Conservation (phyloP, 441 rosid genomes). For the Adansonia rubrostipa region DNA sequence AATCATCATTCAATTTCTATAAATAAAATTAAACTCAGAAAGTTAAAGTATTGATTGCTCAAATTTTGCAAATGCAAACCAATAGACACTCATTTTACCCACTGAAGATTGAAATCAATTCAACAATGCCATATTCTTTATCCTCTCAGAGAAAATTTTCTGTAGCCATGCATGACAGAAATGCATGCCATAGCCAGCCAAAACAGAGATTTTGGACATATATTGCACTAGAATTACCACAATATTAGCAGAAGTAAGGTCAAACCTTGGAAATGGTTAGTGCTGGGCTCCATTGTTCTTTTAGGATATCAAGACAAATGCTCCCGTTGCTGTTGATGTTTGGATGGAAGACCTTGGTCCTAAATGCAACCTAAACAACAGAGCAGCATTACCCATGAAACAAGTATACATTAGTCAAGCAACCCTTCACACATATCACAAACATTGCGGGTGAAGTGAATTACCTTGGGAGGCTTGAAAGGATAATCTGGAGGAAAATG, state of each 20-base stretch:
- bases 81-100: background rate
- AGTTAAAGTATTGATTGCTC: background rate
- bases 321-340: slow-evolving; percentile 49
- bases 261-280: slow-evolving; percentile 48
- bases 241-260: background rate
- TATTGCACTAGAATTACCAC: background rate
- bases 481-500: slow-evolving; percentile 50
- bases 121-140: background rate
- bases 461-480: slow-evolving; percentile 49
- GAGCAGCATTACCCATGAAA: background rate
- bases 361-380: slow-evolving; percentile 38
- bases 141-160: background rate
- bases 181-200: background rate
- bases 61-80: background rate
- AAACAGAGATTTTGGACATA: background rate
- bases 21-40: background rate
- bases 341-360: slow-evolving; percentile 49
- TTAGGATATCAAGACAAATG: slow-evolving; percentile 46
- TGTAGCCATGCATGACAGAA: background rate
- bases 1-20: background rate
- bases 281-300: slow-evolving; percentile 51
- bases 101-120: background rate
- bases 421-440: background rate
- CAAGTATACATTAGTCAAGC: background rate
- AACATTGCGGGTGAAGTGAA: background rate